Base-by-base conservation (phyloP, 2,329 filamentous ascomycete species). In the Epicoccum nigrum region DNA sequence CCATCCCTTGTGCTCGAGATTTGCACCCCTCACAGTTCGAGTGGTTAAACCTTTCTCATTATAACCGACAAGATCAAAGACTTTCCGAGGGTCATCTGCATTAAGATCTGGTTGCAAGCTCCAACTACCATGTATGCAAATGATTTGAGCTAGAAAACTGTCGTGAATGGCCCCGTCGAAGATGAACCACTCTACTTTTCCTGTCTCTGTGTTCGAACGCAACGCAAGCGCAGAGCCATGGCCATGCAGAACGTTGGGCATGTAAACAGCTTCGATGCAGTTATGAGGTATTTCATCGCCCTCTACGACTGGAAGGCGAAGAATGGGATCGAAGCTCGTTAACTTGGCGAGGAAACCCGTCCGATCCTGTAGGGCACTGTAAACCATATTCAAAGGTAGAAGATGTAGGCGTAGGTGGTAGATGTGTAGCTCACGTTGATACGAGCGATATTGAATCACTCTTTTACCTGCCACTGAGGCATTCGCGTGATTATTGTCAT, bases 191-290 rank as follows among this genome's bases (percentile, higher is more conserved):
- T 64, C 58, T 2, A 66, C 53, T 1, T 21, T 47, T 1, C 38
- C 37, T n/a, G 55, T 33, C 3, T 31, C 38, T 1, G 38, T 23
- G 13, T 55, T 30, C 2, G 27, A 47, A 4, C 67, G 59, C 7
- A 68, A 56, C 0, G 63, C 65, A 17, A 70, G 49, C 3, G 65
- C 63, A 3, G 53, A 61, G 1, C 67, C 67, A 2, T 43, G 43
- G 7, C 45, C 15, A 2, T 48, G 45, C 23, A 70, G 59, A 2
- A 63, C 41, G 3, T 38, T 28, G 2, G 49, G 54, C 7, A 70
- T 45, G 23, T 64, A 63, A 0, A 39, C 55, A 3, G 57, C 63
- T 51, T 68, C 65, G 15, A 63, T 49, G 16, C 40, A 52, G 5
- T 44, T 54, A 1, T 23, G 1, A 2, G 59, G 64, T 0, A 55